Percentiles rank a stretch among this genome's conserved stretches.
Conservation (phyloP, 345 rosid species). For the Corymbia maculata region DNA sequence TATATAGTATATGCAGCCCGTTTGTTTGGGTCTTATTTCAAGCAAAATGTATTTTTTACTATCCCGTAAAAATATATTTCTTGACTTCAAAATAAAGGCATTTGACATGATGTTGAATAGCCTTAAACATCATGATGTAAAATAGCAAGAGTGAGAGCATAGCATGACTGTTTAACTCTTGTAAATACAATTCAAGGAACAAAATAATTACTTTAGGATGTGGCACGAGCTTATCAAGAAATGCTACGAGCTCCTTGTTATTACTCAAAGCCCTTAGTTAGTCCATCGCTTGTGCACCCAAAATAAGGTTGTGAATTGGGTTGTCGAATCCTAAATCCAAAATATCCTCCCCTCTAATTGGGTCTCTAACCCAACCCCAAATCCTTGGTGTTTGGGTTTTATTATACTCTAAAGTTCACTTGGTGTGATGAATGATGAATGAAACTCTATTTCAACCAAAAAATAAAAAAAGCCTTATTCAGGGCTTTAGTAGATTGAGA, state of each 20-base stretch:
- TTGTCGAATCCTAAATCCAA: too few relatives aligned
- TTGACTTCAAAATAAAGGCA: neutral
- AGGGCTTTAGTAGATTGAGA: neutral
- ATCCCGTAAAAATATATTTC: neutral
- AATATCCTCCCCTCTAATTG: neutral
- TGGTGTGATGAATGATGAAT: neutral
- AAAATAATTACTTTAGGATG: neutral
- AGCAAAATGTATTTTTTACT: neutral
- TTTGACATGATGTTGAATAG: neutral
- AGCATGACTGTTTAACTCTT: too few relatives aligned
- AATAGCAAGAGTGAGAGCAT: too few relatives aligned
- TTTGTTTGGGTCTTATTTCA: neutral
- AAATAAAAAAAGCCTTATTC: neutral
- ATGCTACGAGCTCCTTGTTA: neutral
- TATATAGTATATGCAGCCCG: neutral
- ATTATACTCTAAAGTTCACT: too few relatives aligned
- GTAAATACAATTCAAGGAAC: too few relatives aligned
- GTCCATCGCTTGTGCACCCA: rapidly evolving
- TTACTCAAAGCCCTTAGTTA: too few relatives aligned
- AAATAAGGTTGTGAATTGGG: too few relatives aligned
- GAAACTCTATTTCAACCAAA: neutral
- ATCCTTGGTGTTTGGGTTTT: too few relatives aligned
- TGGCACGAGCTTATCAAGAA: neutral
- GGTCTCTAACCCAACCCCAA: neutral
- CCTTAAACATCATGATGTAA: too few relatives aligned